Evolutionary conservation across 345 rosid species (phyloP).

Genomic region (Odontarrhena argentea): DNA sequence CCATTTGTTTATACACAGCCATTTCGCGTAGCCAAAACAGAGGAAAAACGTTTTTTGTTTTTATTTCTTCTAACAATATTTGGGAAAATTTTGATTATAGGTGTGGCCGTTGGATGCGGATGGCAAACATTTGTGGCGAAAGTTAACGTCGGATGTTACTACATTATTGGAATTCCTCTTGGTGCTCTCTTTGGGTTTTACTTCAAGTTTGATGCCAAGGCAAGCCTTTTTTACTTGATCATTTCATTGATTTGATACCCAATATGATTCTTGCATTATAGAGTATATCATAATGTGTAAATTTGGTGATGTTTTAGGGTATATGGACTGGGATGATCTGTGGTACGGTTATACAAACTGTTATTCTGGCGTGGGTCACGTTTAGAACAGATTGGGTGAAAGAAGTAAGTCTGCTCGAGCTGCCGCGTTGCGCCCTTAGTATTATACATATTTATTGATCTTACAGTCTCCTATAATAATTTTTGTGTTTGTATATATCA

Average conservation of each 20-base stretch:
- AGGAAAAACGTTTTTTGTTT: accelerated
- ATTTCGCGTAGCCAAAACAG: background rate
- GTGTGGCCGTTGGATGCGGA: conserved; percentile 88
- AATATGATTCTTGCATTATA: background rate
- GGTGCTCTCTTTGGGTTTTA: conserved; percentile 65
- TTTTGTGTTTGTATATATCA: conserved; percentile 7
- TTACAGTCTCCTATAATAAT: background rate
- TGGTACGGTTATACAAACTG: conserved; percentile 64
- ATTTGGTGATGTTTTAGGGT: conserved; percentile 47
- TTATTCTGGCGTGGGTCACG: conserved; percentile 63
- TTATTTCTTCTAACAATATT: background rate
- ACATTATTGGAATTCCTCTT: conserved; percentile 66
- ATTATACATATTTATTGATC: background rate
- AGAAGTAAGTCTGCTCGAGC: conserved; percentile 43
- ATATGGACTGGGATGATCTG: conserved; percentile 76
- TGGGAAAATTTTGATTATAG: conserved; percentile 17
- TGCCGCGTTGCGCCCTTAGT: background rate
- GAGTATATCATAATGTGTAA: background rate
- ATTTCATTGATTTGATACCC: background rate
- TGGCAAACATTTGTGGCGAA: conserved; percentile 80
- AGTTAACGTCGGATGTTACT: conserved; percentile 71
- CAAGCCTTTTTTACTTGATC: background rate
- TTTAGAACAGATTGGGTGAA: conserved; percentile 64
- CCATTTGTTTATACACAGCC: background rate
- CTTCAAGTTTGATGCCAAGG: conserved; percentile 70